These are phyloP conservation scores for Pseudogymnoascus sp. DNA, from an alignment of 2,329 filamentous ascomycete genomes.

Conservation along the genomic window DNA sequence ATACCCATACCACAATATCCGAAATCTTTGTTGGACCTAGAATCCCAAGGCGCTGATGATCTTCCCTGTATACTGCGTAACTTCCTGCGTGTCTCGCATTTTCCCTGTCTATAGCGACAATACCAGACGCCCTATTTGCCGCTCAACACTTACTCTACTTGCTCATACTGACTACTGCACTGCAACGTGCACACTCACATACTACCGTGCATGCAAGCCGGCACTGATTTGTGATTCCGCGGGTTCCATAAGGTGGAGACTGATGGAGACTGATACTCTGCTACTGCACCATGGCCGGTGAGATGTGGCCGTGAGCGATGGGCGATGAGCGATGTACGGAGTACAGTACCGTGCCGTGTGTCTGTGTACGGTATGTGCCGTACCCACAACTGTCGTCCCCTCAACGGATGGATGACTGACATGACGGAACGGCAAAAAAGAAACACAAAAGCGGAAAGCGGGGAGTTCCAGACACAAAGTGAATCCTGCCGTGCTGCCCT, in stretches of 20 bases:
- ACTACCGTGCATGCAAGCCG: neutral
- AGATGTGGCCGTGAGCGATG: neutral
- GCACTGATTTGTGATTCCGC: slow-evolving; percentile 6
- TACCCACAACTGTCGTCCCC: neutral
- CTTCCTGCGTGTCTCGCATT: neutral
- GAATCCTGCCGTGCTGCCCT: neutral
- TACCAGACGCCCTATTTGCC: neutral
- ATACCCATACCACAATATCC: too few relatives aligned
- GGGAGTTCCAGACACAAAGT: neutral
- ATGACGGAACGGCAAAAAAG: neutral
- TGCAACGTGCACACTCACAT: neutral
- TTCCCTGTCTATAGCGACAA: slow-evolving; percentile 4
- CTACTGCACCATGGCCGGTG: slow-evolving; percentile 6
- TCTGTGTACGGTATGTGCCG: neutral
- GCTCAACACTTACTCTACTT: too few relatives aligned
- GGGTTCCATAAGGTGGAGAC: neutral
- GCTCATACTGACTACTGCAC: neutral
- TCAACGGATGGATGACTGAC: neutral
- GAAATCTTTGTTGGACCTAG: neutral
- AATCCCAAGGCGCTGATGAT: neutral
- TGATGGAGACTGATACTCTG: neutral
- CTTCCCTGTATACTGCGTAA: neutral
- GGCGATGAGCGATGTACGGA: neutral
- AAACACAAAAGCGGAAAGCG: neutral
- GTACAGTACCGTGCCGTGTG: neutral